Evolutionary conservation across 139 green algal genomes (phyloP).

Genomic region (Chlorella sp.): DNA sequence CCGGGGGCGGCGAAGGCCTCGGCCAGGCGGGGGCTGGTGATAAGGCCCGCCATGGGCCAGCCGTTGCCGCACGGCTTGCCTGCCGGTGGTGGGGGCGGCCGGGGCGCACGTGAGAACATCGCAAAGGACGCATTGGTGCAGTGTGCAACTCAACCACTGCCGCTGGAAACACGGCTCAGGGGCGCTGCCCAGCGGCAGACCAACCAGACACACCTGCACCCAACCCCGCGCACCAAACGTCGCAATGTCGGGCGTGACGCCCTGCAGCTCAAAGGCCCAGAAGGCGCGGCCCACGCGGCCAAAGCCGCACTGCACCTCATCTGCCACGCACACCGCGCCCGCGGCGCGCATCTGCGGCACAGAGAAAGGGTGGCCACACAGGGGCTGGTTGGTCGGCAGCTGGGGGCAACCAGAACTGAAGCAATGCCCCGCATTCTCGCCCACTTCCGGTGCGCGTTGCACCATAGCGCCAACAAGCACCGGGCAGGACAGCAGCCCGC

Average conservation of each 20-base stretch:
- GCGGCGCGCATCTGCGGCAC: constrained; percentile 62
- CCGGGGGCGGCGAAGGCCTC: constrained; percentile 60
- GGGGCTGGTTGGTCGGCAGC: too few relatives aligned
- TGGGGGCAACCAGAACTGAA: too few relatives aligned
- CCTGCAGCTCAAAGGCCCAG: constrained; percentile 94
- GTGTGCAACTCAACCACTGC: background rate
- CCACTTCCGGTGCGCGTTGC: too few relatives aligned
- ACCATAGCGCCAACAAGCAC: too few relatives aligned
- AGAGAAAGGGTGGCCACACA: too few relatives aligned
- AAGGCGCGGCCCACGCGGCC: constrained; percentile 75
- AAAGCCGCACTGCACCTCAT: constrained; percentile 50
- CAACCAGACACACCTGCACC: background rate
- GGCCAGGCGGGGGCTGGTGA: constrained; percentile 90
- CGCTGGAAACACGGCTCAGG: background rate
- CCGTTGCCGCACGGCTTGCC: constrained; percentile 97
- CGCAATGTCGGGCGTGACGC: constrained; percentile 88
- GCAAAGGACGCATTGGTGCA: background rate
- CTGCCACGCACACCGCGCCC: constrained; percentile 88
- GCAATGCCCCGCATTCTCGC: too few relatives aligned
- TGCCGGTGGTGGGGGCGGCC: background rate
- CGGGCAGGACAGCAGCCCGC: too few relatives aligned
- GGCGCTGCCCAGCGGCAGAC: background rate
- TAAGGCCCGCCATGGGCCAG: constrained; percentile 91
- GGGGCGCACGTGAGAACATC: background rate
- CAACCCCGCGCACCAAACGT: constrained; percentile 65